These are phyloP conservation scores for Oryza punctata DNA, from an alignment of 176 grass and related monocot genomes.

Conservation along the genomic window DNA sequence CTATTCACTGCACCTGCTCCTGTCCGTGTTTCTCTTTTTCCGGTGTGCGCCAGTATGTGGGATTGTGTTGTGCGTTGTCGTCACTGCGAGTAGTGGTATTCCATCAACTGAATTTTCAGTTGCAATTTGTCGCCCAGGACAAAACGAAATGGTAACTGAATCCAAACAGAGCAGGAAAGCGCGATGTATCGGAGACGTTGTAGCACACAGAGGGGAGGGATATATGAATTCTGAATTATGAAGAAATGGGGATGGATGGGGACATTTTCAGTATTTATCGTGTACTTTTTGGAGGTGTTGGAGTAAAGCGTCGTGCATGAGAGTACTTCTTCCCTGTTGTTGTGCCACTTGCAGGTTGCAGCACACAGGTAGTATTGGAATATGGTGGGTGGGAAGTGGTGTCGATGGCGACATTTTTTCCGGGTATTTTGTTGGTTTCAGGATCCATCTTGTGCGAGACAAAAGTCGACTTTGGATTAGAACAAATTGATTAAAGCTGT, in stretches of 20 bases:
- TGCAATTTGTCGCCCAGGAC: neutral
- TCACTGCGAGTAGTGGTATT: neutral
- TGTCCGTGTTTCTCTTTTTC: neutral
- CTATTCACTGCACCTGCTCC: constrained; percentile 9
- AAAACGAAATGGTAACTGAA: neutral
- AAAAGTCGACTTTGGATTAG: neutral
- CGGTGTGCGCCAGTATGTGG: constrained; percentile 33
- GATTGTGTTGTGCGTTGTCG: neutral
- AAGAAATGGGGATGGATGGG: neutral
- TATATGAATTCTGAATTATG: neutral
- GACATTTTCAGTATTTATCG: neutral
- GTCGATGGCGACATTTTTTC: neutral
- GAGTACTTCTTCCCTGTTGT: neutral
- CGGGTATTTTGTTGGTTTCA: neutral
- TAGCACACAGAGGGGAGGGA: neutral
- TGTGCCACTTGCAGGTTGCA: neutral
- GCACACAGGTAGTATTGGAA: constrained; percentile 21
- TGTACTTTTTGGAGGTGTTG: neutral
- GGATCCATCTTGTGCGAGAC: neutral
- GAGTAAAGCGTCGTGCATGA: neutral
- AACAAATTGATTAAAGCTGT: neutral
- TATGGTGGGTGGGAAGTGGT: neutral
- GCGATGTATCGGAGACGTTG: neutral
- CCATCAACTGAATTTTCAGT: neutral
- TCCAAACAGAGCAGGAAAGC: neutral